Base-by-base conservation (phyloP, 169 alveolate species). In the Plasmodium gonderi region DNA sequence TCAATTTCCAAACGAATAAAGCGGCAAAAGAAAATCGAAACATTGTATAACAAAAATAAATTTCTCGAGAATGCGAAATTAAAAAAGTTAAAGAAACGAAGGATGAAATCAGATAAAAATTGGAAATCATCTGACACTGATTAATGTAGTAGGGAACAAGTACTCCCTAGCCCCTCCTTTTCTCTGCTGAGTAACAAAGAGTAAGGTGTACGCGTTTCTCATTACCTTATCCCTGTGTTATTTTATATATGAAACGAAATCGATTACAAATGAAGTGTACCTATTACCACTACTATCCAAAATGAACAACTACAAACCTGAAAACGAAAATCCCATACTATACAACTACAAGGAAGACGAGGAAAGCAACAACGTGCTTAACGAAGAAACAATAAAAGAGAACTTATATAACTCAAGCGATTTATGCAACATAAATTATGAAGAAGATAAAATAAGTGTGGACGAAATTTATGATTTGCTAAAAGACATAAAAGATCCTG, bases 401-500 rank as follows among this genome's bases (percentile, higher is more conserved):
- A 60, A 54, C 47, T 23, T 85, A 40, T 85, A 74, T 75, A 74
- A 85, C 38, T 12, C 44, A 85, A 85, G 74, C 45, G 92, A 85
- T 65, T 74, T 85, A 47, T 85, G 92, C 64, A 77, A 85, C 68
- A 42, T 85, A 85, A 42, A 85, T 42, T 85, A 85, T 64, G 89
- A 74, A 11, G 92, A 85, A 85, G 87, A 85, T 75, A 60, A 85
- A 85, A 85, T 85, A 51, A 85, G 68, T 82, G 91, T 51, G 38
- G 94, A 95, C 92, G 99, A 98, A 93, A 96, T 98, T 33, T 99
- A 96, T 95, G 99, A 98, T 74, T 91, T 97, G 69, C 95, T 98
- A 29, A 96, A 98, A 92, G 95, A 96, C 87, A 98, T 99, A 26
- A 97, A 97, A 90, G 99, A 99, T 81, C 99, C 99, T 14, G 99